phyloP scores from a whole-genome alignment of 257 asterid genomes.

The Perilla frutescens region DNA sequence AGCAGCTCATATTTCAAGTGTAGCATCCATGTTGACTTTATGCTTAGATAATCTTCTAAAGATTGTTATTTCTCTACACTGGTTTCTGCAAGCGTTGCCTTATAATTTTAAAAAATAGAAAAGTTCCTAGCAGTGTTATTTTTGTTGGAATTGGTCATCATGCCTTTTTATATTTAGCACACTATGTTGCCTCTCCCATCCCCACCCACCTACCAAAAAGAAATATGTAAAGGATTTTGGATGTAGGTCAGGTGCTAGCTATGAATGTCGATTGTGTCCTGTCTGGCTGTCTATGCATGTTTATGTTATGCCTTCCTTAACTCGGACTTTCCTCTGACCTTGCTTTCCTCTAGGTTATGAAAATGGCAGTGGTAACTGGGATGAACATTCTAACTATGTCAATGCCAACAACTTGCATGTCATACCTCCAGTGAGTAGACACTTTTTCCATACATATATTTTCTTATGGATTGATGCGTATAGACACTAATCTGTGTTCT shows the following conservation, averaged over 20 bases:
- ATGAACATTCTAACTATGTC: constrained; percentile 77
- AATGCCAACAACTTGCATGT: constrained; percentile 86
- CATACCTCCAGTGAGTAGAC: constrained; percentile 76
- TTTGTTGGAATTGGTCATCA: constrained; percentile 2
- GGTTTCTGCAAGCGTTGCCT: constrained; percentile 24
- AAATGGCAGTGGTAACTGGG: constrained; percentile 75
- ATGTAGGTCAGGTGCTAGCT: not conserved
- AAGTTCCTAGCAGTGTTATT: constrained; percentile 8
- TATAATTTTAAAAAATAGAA: constrained; percentile 7
- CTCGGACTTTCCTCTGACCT: constrained; percentile 29
- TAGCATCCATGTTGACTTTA: constrained; percentile 11
- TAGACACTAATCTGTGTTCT: constrained; percentile 36
- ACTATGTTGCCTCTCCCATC: not conserved
- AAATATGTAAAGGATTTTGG: not conserved
- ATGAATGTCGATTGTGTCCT: constrained; percentile 12
- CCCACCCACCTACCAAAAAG: not conserved
- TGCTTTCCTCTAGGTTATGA: constrained; percentile 72
- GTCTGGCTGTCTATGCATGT: not conserved
- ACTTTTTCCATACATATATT: constrained; percentile 21
- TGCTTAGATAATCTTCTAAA: not conserved
- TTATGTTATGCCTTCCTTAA: constrained; percentile 7
- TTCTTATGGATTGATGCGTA: constrained; percentile 31
- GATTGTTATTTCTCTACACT: constrained; percentile 7
- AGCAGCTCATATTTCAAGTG: constrained; percentile 26
- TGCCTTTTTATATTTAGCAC: not conserved